These are phyloP conservation scores for Iris pallida DNA, from an alignment of 116 monocot genomes.

Conservation along the genomic window DNA sequence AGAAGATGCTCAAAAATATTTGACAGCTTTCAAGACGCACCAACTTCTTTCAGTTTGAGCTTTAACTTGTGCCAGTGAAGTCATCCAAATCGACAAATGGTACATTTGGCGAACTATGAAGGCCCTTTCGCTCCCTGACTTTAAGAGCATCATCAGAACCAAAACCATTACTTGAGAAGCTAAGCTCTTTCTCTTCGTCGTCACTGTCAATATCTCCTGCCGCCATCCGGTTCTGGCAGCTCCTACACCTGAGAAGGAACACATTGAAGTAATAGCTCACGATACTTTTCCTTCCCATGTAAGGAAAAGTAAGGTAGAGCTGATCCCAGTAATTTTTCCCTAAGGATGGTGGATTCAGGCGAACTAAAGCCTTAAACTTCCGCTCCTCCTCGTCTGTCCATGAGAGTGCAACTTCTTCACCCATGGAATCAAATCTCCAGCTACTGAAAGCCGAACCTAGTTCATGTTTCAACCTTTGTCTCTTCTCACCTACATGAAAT, in stretches of 20 bases:
- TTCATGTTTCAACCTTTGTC: conserved; percentile 50
- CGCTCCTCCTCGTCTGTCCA: conserved; percentile 70
- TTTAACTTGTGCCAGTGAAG: neutral
- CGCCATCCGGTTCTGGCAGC: conserved; percentile 68
- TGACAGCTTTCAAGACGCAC: too few species aligned
- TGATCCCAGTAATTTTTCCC: conserved; percentile 39
- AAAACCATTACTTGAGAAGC: conserved; percentile 34
- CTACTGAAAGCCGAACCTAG: conserved; percentile 50
- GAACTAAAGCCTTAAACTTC: conserved; percentile 46
- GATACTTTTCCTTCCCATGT: too few species aligned
- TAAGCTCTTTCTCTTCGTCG: conserved; percentile 54
- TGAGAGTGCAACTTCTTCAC: conserved; percentile 78
- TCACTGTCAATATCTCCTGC: conserved; percentile 62
- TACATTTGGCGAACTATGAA: conserved; percentile 43
- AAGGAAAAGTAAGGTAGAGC: conserved; percentile 32
- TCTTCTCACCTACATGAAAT: conserved; percentile 75
- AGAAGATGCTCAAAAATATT: too few species aligned
- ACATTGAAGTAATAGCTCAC: conserved; percentile 22
- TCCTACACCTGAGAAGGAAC: conserved; percentile 51
- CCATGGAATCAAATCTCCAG: conserved; percentile 75
- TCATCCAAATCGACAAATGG: conserved; percentile 58
- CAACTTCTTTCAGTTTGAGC: too few species aligned
- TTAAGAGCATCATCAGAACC: conserved; percentile 29
- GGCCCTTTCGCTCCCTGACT: neutral
- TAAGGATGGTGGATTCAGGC: conserved; percentile 15